These are phyloP conservation scores for Podaxis sp. DNA, from an alignment of 768 basidiomycete genomes.

Conservation along the genomic window DNA sequence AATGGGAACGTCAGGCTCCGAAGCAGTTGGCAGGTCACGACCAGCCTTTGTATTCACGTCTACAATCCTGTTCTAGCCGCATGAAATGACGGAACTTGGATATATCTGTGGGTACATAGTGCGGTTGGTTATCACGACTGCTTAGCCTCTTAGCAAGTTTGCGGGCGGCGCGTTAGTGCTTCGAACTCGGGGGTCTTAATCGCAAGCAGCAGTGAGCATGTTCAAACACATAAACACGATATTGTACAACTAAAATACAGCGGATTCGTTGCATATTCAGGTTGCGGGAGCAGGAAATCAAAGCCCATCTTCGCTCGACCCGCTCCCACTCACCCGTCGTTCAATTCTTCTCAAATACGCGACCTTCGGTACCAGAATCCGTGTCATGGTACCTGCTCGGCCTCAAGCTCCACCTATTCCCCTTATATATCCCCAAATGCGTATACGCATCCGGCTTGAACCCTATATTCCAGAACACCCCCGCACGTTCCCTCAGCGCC, in stretches of 20 bases:
- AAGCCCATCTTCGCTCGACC: neutral
- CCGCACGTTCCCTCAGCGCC: slow-evolving; percentile 28
- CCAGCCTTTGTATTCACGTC: no score
- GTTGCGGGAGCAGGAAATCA: no score
- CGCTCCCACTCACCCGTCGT: neutral
- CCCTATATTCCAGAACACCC: slow-evolving; percentile 31
- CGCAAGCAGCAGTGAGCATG: no score
- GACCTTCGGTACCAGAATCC: slow-evolving; percentile 6
- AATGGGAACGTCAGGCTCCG: no score
- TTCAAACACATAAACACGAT: no score
- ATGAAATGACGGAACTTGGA: neutral
- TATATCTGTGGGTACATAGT: neutral
- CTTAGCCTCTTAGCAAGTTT: neutral
- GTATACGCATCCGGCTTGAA: slow-evolving; percentile 43
- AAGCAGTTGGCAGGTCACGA: no score
- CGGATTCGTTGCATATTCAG: no score
- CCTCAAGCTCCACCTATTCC: slow-evolving; percentile 35
- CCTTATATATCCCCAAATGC: slow-evolving; percentile 35
- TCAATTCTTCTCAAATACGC: neutral
- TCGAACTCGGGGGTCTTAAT: no score
- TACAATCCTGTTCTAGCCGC: no score
- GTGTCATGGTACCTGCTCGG: slow-evolving; percentile 31
- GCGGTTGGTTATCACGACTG: neutral
- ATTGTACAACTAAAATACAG: no score
- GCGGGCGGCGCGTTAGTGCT: no score